These are phyloP conservation scores for Croton setiger DNA, from an alignment of 441 rosid species.

Conservation along the genomic window DNA sequence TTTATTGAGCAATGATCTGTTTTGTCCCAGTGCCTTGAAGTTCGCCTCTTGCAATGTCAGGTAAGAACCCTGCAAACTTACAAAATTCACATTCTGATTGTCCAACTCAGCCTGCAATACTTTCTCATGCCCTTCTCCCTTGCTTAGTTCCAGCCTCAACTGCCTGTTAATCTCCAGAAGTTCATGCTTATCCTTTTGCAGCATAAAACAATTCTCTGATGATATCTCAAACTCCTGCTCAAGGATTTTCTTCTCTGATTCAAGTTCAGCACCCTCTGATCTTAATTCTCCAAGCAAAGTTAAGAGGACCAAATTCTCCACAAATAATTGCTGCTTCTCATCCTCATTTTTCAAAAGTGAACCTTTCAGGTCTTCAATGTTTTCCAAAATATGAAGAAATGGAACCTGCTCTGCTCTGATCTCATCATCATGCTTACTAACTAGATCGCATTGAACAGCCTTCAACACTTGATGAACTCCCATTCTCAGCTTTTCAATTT, in stretches of 20 bases:
- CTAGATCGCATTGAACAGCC: slow-evolving; percentile 43
- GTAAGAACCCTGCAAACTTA: slow-evolving; percentile 47
- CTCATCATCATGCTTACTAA: slow-evolving; percentile 42
- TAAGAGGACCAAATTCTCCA: slow-evolving; percentile 45
- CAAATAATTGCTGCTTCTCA: slow-evolving; percentile 58
- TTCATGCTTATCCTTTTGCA: slow-evolving; percentile 43
- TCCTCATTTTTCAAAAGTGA: slow-evolving; percentile 50
- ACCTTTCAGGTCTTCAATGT: slow-evolving; percentile 60
- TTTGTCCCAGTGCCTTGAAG: slow-evolving; percentile 40
- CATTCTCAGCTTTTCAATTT: slow-evolving; percentile 48
- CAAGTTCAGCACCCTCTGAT: slow-evolving; percentile 52
- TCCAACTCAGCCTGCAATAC: slow-evolving; percentile 42
- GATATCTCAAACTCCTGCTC: slow-evolving; percentile 40
- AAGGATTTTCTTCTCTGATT: slow-evolving; percentile 43
- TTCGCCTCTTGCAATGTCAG: slow-evolving; percentile 49
- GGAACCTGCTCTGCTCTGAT: slow-evolving; percentile 55
- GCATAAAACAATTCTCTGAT: slow-evolving; percentile 42
- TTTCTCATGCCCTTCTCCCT: slow-evolving; percentile 46
- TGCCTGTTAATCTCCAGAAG: slow-evolving; percentile 54
- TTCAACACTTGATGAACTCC: slow-evolving; percentile 55
- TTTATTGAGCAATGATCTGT: slow-evolving; percentile 43
- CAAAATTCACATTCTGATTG: slow-evolving; percentile 36
- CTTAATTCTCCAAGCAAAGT: slow-evolving; percentile 50
- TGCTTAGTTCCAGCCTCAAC: slow-evolving; percentile 45
- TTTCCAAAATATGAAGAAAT: slow-evolving; percentile 43